Percentiles rank a stretch among this genome's conserved stretches.
Conservation (phyloP, 129 eudicot genomes). For the Centella asiatica region DNA sequence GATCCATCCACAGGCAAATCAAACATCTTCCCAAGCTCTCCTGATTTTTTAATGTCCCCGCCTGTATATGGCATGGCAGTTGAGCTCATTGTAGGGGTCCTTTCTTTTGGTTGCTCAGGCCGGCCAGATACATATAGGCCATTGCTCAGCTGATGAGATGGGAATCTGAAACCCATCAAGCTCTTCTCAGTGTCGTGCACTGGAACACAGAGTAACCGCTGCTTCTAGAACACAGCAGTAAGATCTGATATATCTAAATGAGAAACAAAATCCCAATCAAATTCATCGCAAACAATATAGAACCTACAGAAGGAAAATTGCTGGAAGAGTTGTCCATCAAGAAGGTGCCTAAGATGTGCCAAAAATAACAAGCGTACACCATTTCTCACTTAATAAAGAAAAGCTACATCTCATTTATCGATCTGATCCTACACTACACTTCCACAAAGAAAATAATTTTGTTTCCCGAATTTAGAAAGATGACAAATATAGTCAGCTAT, state of each 20-base stretch:
- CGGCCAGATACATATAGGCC: constrained; percentile 83
- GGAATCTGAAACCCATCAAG: constrained; percentile 74
- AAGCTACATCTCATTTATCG: neutral
- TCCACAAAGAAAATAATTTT: neutral
- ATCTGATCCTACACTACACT: neutral
- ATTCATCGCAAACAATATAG: neutral
- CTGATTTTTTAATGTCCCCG: constrained; percentile 74
- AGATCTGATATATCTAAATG: constrained; percentile 5
- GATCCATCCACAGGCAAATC: constrained; percentile 67
- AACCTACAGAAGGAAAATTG: neutral
- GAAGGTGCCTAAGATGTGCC: neutral
- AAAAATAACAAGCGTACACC: neutral
- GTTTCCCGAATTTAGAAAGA: neutral
- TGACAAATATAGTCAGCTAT: too few relatives aligned
- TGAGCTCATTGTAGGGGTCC: constrained; percentile 69
- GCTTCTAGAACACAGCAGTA: neutral
- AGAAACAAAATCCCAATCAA: constrained; percentile 1
- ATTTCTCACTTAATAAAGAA: neutral
- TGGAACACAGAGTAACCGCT: neutral
- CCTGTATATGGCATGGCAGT: constrained; percentile 79
- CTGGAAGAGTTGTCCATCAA: neutral
- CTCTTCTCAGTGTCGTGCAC: neutral
- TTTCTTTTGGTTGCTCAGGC: constrained; percentile 87
- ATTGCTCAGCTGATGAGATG: constrained; percentile 75
- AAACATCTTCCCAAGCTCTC: constrained; percentile 84